phyloP scores from a whole-genome alignment of 169 alveolate species.

The Perkinsus marinus region DNA sequence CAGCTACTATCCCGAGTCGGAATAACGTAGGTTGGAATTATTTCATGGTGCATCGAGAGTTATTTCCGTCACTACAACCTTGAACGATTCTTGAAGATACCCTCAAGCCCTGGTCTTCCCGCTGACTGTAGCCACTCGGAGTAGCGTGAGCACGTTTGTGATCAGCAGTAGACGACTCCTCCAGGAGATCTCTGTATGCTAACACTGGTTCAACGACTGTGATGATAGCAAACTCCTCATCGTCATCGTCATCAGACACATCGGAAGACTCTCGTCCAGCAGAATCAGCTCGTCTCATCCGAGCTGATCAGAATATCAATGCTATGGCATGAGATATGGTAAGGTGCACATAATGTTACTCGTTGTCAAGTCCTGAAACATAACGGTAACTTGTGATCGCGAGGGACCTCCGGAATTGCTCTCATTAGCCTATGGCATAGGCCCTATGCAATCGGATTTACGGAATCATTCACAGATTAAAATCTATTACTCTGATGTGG shows the following conservation, averaged over 20 bases:
- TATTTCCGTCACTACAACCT: not conserved
- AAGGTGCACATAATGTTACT: not conserved
- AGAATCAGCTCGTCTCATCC: constrained; percentile 52
- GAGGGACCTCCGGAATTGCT: too few relatives aligned
- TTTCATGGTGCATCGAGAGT: not conserved
- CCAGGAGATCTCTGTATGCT: constrained; percentile 40
- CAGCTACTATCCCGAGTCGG: constrained; percentile 38
- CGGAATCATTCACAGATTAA: too few relatives aligned
- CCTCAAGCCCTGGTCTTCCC: constrained; percentile 64
- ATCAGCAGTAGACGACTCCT: constrained; percentile 50
- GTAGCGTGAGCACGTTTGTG: constrained; percentile 23
- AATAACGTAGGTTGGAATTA: not conserved
- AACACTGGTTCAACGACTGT: constrained; percentile 12
- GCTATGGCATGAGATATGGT: constrained; percentile 67
- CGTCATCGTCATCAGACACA: not conserved
- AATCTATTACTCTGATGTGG: too few relatives aligned
- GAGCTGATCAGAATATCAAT: constrained; percentile 70
- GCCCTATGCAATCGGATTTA: too few relatives aligned
- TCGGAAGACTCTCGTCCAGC: constrained; percentile 46
- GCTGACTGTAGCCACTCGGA: constrained; percentile 57
- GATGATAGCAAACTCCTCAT: too few relatives aligned
- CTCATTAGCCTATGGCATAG: too few relatives aligned
- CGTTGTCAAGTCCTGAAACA: too few relatives aligned
- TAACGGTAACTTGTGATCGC: too few relatives aligned
- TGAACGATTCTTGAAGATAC: constrained; percentile 13